phyloP scores from a whole-genome alignment of 805 yeast genomes.

The Yarrowia osloensis region DNA sequence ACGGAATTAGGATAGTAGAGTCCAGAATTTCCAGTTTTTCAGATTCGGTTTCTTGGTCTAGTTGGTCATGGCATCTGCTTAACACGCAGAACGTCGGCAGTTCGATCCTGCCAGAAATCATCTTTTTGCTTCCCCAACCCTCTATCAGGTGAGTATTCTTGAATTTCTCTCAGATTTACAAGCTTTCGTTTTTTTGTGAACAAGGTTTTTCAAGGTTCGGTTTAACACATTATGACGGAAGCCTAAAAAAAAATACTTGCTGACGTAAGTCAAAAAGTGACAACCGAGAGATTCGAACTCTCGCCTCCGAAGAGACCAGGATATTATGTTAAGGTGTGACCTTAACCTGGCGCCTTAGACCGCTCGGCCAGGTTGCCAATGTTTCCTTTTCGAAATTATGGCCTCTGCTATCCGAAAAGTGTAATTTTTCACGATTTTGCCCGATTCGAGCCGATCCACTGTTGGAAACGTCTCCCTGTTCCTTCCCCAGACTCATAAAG shows the following conservation, averaged over 20 bases:
- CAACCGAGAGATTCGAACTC: conserved; percentile 6
- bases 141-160: no score
- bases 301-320: conserved; percentile 16
- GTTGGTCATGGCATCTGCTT: conserved; percentile 99
- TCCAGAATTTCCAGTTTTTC: background rate
- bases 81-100: conserved; percentile 99
- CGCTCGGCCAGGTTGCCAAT: conserved; percentile 23
- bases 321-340: background rate
- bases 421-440: background rate
- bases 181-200: no score
- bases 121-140: background rate
- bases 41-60: conserved; percentile 63
- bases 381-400: background rate
- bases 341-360: conserved; percentile 30
- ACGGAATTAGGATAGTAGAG: background rate
- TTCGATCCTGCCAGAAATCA: conserved; percentile 80
- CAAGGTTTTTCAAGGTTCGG: background rate
- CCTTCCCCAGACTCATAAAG: no score
- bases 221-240: background rate
- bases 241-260: background rate
- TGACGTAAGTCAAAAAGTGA: background rate
- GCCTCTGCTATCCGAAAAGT: background rate
- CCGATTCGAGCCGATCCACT: background rate
- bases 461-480: no score
- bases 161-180: no score